phyloP scores from a whole-genome alignment of 2,329 filamentous ascomycete genomes.

The Moelleriella libera region DNA sequence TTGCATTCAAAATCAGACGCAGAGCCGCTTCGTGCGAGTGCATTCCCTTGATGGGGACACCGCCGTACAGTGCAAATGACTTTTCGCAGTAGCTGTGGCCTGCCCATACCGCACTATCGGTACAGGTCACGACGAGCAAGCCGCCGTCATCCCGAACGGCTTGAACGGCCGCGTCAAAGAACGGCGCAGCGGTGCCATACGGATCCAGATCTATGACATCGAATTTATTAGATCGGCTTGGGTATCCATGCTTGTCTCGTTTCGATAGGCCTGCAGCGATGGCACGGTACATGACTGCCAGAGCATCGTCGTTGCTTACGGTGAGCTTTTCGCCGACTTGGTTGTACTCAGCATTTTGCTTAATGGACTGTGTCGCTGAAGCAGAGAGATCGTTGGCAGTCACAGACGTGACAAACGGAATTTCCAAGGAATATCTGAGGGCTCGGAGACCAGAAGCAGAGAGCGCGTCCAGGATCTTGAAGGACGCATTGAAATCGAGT shows the following conservation, averaged over 20 bases:
- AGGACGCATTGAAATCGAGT: slow-evolving; percentile 28
- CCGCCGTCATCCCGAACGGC: slow-evolving; percentile 73
- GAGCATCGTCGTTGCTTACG: slow-evolving; percentile 67
- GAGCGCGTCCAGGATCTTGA: slow-evolving; percentile 86
- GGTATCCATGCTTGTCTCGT: slow-evolving; percentile 22
- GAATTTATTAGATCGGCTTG: slow-evolving; percentile 42
- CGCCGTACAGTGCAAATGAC: slow-evolving; percentile 85
- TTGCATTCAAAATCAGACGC: slow-evolving; percentile 69
- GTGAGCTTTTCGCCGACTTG: slow-evolving; percentile 55
- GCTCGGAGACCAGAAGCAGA: slow-evolving; percentile 89
- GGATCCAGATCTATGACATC: slow-evolving; percentile 95
- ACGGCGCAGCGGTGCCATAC: slow-evolving; percentile 85
- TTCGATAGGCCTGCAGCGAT: slow-evolving; percentile 38
- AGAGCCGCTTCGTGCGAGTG: slow-evolving; percentile 84
- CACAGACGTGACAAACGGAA: slow-evolving; percentile 68
- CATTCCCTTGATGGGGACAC: slow-evolving; percentile 68
- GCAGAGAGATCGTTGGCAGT: slow-evolving; percentile 82
- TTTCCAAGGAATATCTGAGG: slow-evolving; percentile 79
- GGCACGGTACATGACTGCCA: slow-evolving; percentile 77
- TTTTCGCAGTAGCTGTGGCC: slow-evolving; percentile 93
- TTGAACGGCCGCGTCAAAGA: slow-evolving; percentile 83
- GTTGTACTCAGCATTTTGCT: slow-evolving; percentile 76
- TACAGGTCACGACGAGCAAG: slow-evolving; percentile 88
- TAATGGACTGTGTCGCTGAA: slow-evolving; percentile 66
- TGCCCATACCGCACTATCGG: slow-evolving; percentile 88